These are phyloP conservation scores for Fagopyrum tataricum DNA, from an alignment of 148 eudicot genomes.

Conservation along the genomic window DNA sequence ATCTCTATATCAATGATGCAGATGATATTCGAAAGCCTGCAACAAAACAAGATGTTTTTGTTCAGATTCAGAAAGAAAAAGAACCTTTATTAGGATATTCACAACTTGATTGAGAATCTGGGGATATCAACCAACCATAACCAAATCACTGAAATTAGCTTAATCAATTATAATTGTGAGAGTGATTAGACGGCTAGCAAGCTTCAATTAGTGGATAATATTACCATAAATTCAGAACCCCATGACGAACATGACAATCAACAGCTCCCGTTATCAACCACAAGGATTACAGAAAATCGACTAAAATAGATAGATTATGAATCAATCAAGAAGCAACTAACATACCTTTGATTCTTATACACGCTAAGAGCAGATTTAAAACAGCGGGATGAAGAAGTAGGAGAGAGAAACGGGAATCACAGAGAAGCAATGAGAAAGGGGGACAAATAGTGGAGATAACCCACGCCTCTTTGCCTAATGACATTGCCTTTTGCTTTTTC, in stretches of 20 bases:
- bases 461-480: constrained; percentile 22
- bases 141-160: not conserved
- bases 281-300: not conserved
- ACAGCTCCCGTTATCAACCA: not conserved
- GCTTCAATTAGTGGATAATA: not conserved
- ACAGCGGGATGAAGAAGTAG: not conserved
- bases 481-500: constrained; percentile 9
- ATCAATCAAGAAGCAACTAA: not conserved
- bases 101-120: not conserved
- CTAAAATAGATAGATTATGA: not conserved
- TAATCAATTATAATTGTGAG: not conserved
- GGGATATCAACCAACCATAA: not conserved
- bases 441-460: constrained; percentile 18
- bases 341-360: constrained; percentile 5
- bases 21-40: not conserved
- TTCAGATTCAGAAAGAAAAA: constrained; percentile 9
- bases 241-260: not conserved
- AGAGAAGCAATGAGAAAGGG: constrained; percentile 4
- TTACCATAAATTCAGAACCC: not conserved
- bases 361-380: constrained; percentile 4
- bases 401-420: constrained; percentile 13
- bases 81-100: constrained; percentile 11
- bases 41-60: not conserved
- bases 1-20: not conserved
- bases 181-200: not conserved